Evolutionary conservation across 2,329 filamentous ascomycete species (phyloP), one percentile per base, ranked within the genome.

Genomic region (Fusarium sp.): DNA sequence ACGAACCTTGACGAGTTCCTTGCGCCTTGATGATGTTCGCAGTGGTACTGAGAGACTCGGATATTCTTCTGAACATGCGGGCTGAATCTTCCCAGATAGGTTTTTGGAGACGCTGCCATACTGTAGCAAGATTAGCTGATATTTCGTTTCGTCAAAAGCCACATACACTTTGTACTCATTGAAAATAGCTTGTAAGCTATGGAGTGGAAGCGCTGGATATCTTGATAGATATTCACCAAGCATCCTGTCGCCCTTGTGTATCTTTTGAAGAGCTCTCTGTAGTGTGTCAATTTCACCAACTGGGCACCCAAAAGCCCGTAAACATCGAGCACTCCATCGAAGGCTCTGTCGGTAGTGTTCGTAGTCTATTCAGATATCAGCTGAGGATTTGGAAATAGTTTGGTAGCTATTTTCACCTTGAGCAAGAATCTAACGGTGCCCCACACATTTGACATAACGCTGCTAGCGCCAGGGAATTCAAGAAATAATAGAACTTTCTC

Each of bases 91-190:
- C 61, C 61, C 61, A 64, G 5, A 63, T 47, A 1, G 61, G 44
- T 1, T 25, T 64, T n/a, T 64, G 61, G 2, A 64, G 58, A 2
- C 58, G 58, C 3, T 63, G 61, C 61, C 61, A 64, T 44, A 64
- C 61, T 64, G 6, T 1, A 1, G 7, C 18, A 18, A 0, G 3
- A 6, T 29, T 9, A 0, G 10, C 24, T n/a, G n/a, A n/a, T n/a
- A n/a, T n/a, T n/a, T n/a, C n/a, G n/a, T n/a, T n/a, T n/a, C n/a
- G n/a, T n/a, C n/a, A n/a, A n/a, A n/a, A n/a, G n/a, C n/a, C n/a
- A 1, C 1, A 25, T n/a, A 64, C 61, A 9, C 4, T 41, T 48
- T 0, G 37, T 3, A 1, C 18, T 22, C 0, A 64, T 59, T 6
- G 61, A 64, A 3, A 64, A 64, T 6, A 64, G 49, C 1, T 22